Conservation (phyloP, 163 green algal genomes). For the Chloroidium sp. region DNA sequence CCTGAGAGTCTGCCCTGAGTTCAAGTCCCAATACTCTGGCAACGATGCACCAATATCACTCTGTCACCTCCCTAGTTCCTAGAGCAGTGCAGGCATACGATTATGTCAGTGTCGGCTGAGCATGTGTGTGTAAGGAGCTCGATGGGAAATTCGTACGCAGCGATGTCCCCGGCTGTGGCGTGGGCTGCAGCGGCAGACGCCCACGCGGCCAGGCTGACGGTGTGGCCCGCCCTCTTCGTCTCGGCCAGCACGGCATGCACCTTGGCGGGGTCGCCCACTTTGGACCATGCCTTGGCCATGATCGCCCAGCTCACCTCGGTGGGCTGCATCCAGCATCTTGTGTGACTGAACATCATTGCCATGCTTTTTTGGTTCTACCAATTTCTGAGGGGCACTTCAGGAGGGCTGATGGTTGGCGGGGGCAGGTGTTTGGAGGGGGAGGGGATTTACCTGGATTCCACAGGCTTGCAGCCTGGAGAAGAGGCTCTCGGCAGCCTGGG, state of each 20-base stretch:
- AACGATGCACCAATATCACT: too few species aligned
- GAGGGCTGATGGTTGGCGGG: too few species aligned
- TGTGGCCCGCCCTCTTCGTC: background rate
- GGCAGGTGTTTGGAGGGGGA: background rate
- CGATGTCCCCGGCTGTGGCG: background rate
- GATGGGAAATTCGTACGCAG: background rate
- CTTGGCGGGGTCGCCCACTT: background rate
- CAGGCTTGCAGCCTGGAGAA: background rate
- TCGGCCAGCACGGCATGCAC: background rate
- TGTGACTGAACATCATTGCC: too few species aligned
- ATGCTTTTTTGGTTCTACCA: too few species aligned
- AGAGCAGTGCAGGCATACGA: background rate
- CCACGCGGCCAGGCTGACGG: background rate
- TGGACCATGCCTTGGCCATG: background rate
- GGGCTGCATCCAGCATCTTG: background rate
- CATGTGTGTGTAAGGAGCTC: background rate
- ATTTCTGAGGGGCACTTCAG: too few species aligned
- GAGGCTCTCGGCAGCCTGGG: background rate
- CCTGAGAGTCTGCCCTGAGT: too few species aligned
- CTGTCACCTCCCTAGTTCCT: background rate
- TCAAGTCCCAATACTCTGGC: too few species aligned
- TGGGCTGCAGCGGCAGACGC: background rate
- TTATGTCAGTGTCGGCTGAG: background rate
- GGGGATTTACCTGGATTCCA: background rate
- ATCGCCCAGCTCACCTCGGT: background rate